These are phyloP conservation scores for Diaporthe vexans DNA, from an alignment of 2,329 filamentous ascomycete species.

Conservation along the genomic window DNA sequence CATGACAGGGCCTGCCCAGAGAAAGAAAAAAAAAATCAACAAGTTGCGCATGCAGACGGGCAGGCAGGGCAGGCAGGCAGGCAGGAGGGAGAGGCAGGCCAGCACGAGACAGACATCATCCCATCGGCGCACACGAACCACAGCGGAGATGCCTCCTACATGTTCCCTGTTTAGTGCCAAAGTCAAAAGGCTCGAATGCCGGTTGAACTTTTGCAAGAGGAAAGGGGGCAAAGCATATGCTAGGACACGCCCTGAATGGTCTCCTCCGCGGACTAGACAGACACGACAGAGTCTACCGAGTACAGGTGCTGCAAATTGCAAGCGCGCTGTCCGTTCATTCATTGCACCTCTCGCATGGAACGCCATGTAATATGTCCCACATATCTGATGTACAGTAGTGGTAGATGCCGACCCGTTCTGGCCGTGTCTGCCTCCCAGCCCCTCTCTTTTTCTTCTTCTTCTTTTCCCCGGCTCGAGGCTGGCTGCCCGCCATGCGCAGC, in stretches of 20 bases:
- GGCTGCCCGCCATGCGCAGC: neutral
- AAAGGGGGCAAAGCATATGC: conserved; percentile 29
- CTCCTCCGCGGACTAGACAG: neutral
- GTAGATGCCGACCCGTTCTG: neutral
- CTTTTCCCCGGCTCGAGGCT: neutral
- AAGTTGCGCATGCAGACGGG: neutral
- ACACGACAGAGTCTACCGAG: no score
- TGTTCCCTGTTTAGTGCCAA: conserved; percentile 32
- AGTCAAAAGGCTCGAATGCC: conserved; percentile 29
- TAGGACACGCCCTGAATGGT: neutral
- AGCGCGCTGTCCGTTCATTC: neutral
- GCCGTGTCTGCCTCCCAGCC: conserved; percentile 9
- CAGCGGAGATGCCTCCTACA: conserved; percentile 20
- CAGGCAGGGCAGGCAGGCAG: no score
- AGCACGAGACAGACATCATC: neutral
- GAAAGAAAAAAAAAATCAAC: neutral
- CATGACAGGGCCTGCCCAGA: neutral
- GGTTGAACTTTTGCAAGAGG: neutral
- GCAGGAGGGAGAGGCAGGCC: neutral
- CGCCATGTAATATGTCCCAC: neutral
- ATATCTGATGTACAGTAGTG: neutral
- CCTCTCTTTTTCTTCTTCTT: neutral
- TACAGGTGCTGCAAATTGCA: neutral
- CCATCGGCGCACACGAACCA: conserved; percentile 19
- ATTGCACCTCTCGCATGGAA: conserved; percentile 1